Evolutionary conservation across 176 grass and related monocot species (phyloP).

Genomic region (Juncus inflexus): DNA sequence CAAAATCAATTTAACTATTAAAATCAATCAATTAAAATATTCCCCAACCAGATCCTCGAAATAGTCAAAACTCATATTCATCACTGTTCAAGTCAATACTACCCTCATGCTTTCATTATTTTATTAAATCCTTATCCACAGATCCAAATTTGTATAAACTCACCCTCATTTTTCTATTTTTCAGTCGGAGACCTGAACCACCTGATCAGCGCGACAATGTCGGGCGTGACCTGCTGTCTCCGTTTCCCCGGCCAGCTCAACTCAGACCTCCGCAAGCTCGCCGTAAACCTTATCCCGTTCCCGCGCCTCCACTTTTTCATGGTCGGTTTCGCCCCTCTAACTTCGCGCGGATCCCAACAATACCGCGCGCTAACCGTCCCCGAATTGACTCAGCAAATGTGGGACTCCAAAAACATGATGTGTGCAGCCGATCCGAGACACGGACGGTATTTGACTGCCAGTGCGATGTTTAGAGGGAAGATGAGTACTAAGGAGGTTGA

Average conservation of each 20-base stretch:
- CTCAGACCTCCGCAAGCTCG: conserved; percentile 84
- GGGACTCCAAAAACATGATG: conserved; percentile 97
- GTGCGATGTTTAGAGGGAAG: conserved; percentile 87
- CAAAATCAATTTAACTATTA: not conserved
- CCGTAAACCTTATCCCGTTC: conserved; percentile 86
- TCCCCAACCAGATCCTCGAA: not conserved
- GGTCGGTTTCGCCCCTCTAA: conserved; percentile 87
- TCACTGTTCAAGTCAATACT: not conserved
- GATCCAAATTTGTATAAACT: not conserved
- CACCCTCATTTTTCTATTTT: not conserved
- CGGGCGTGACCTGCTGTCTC: conserved; percentile 86
- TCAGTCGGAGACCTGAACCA: conserved; percentile 91
- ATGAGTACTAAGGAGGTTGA: conserved; percentile 89
- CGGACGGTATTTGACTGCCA: conserved; percentile 70
- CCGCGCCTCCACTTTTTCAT: conserved; percentile 90
- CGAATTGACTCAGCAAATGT: conserved; percentile 94
- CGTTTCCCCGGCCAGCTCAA: conserved; percentile 88
- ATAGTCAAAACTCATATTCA: not conserved
- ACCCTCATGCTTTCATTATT: no score
- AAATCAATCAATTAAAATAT: not conserved
- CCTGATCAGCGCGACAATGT: conserved; percentile 84
- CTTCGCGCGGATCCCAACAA: conserved; percentile 81
- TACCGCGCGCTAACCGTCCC: conserved; percentile 83
- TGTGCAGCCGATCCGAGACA: conserved; percentile 69
- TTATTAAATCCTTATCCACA: not conserved